phyloP scores from a whole-genome alignment of 345 rosid genomes.

The Durio zibethinus region DNA sequence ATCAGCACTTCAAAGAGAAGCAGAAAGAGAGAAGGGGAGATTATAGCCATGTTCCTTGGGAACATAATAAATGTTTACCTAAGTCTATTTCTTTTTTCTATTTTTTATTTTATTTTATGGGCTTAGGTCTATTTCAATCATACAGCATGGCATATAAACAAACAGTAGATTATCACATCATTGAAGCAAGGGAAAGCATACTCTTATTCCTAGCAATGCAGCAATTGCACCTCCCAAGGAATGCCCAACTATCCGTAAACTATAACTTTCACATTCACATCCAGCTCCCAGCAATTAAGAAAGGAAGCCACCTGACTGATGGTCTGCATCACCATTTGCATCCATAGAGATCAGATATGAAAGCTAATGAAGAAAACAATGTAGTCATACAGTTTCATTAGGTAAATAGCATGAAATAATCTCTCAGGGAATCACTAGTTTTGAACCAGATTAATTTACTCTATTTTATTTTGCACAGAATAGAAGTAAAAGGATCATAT shows the following conservation, averaged over 20 bases:
- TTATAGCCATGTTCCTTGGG: not conserved
- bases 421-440: not conserved
- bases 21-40: not conserved
- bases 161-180: constrained; percentile 9
- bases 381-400: not conserved
- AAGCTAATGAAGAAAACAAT: not conserved
- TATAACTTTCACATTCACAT: constrained; percentile 89
- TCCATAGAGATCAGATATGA: constrained; percentile 2
- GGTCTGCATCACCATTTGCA: constrained; percentile 32
- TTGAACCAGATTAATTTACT: not conserved
- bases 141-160: not conserved
- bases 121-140: not conserved
- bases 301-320: constrained; percentile 50
- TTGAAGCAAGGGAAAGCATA: constrained; percentile 33
- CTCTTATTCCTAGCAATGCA: constrained; percentile 76
- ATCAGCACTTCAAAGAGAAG: not conserved
- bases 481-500: not conserved
- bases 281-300: constrained; percentile 79
- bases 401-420: not conserved
- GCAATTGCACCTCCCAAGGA: constrained; percentile 95
- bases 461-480: not conserved
- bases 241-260: constrained; percentile 71
- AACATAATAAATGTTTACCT: not conserved
- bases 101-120: not conserved
- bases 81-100: not conserved